Conservation (phyloP, 495 filamentous ascomycete genomes). For the Apiosordaria backusii region DNA sequence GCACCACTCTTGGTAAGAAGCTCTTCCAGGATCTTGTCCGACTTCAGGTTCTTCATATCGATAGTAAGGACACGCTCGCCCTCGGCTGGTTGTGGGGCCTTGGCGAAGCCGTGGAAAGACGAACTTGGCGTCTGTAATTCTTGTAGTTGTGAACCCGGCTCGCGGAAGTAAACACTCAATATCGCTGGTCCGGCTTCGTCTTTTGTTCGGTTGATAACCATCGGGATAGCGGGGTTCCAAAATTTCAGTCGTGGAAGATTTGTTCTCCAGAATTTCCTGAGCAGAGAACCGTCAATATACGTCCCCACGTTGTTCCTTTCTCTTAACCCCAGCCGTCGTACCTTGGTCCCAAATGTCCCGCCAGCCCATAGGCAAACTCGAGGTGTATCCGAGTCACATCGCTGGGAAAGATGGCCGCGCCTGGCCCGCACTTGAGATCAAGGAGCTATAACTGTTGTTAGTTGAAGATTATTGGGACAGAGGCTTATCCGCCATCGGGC, state of each 20-base stretch:
- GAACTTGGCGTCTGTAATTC: conserved; percentile 33
- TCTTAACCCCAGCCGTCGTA: conserved; percentile 32
- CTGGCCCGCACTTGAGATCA: conserved; percentile 68
- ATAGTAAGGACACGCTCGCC: conserved; percentile 50
- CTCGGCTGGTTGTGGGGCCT: conserved; percentile 41
- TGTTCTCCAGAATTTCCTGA: conserved; percentile 80
- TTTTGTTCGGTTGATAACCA: conserved; percentile 68
- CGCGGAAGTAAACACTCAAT: conserved; percentile 70
- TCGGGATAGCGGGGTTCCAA: conserved; percentile 80
- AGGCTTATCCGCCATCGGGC: background rate
- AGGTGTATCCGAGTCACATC: conserved; percentile 82
- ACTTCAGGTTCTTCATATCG: conserved; percentile 59
- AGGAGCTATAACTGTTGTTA: conserved; percentile 54
- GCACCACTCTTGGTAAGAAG: conserved; percentile 70
- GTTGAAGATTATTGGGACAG: background rate
- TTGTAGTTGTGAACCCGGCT: conserved; percentile 27
- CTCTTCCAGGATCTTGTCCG: conserved; percentile 61
- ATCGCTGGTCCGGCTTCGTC: conserved; percentile 58
- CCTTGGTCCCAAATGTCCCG: conserved; percentile 79
- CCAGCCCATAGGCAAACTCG: conserved; percentile 63
- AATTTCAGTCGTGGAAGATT: conserved; percentile 86
- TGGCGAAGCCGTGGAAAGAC: conserved; percentile 34
- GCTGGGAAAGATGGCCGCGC: conserved; percentile 73
- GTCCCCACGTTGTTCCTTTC: background rate
- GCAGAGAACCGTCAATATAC: background rate